Evolutionary conservation across 2,329 filamentous ascomycete genomes (phyloP).

Genomic region (Cyphellophora europaea): DNA sequence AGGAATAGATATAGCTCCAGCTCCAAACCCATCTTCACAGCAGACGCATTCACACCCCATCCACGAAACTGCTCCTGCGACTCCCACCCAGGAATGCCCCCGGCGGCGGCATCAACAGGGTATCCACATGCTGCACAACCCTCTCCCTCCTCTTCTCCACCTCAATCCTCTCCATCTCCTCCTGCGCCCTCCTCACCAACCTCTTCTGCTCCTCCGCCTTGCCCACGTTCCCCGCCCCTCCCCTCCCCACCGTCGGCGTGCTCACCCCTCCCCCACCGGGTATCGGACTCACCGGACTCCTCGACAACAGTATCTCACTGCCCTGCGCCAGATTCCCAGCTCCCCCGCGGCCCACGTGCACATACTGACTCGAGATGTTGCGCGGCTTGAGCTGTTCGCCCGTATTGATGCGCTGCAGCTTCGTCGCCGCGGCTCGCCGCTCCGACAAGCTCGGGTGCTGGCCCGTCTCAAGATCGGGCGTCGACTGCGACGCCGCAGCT

Average conservation of each 20-base stretch:
- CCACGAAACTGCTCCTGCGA: conserved; percentile 15
- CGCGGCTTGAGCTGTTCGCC: conserved; percentile 8
- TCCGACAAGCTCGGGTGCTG: conserved; percentile 2
- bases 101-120: conserved; percentile 13
- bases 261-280: not conserved
- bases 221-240: conserved; percentile 52
- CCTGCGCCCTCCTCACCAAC: conserved; percentile 6
- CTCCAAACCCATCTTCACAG: too few relatives aligned
- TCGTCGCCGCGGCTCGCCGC: conserved; percentile 13
- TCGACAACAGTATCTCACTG: not conserved
- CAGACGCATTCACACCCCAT: too few relatives aligned
- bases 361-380: conserved; percentile 11
- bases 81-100: conserved; percentile 13
- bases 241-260: conserved; percentile 38
- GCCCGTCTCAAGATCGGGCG: not conserved
- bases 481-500: conserved; percentile 20
- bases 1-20: too few relatives aligned
- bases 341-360: conserved; percentile 13
- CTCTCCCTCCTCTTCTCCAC: conserved; percentile 13
- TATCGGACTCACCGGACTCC: not conserved
- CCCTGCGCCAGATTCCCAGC: conserved; percentile 10
- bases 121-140: conserved; percentile 13
- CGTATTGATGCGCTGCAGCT: conserved; percentile 16
- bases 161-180: conserved; percentile 10
- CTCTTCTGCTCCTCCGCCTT: conserved; percentile 7